Conservation (phyloP, 371 early-diverging fungal species). For the Lichtheimia ramosa region DNA sequence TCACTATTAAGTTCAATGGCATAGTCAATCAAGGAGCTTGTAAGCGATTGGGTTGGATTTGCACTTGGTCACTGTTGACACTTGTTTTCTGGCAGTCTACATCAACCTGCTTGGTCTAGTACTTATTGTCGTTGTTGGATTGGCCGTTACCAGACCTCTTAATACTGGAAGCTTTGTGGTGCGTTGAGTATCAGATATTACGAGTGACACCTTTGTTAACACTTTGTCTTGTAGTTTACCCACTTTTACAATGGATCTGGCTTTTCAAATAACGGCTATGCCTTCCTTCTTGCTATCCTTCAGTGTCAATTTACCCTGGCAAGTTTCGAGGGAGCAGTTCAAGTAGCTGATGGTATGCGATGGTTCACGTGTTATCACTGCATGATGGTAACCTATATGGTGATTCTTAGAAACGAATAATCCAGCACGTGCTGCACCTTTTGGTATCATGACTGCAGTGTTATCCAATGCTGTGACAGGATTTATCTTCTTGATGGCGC, state of each 20-base stretch:
- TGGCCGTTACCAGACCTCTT: constrained; percentile 43
- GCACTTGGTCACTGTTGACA: background rate
- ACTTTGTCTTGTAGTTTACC: constrained; percentile 3
- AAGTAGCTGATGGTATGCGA: constrained; percentile 72
- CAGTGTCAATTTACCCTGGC: constrained; percentile 44
- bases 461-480: constrained; percentile 37
- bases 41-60: constrained; percentile 13
- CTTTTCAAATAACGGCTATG: constrained; percentile 27
- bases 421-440: background rate
- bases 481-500: constrained; percentile 39
- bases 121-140: constrained; percentile 53
- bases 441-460: background rate
- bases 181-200: background rate
- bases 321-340: constrained; percentile 68
- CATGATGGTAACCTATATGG: background rate
- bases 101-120: constrained; percentile 52
- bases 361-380: constrained; percentile 18
- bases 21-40: constrained; percentile 54
- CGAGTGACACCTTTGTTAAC: background rate
- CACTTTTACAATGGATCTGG: constrained; percentile 38
- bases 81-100: constrained; percentile 20
- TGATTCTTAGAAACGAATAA: background rate
- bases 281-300: constrained; percentile 30
- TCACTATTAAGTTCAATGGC: constrained; percentile 53
- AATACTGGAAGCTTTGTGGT: constrained; percentile 37